Percentiles rank a stretch among this genome's conserved stretches.
phyloP scores from a whole-genome alignment of 495 filamentous ascomycete genomes.

The Aspergillus funiculosus region DNA sequence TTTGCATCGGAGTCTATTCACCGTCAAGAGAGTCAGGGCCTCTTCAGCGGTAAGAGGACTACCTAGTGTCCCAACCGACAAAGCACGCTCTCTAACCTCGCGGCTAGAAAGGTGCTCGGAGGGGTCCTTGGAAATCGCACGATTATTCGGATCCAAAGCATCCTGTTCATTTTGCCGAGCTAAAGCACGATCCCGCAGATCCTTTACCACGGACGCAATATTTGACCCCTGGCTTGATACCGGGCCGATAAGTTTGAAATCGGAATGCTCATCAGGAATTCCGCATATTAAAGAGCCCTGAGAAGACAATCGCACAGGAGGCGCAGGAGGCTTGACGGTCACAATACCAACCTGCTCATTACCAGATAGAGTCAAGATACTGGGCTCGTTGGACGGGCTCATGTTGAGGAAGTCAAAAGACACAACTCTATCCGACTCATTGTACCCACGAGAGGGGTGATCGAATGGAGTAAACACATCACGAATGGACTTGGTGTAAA shows the following conservation, averaged over 20 bases:
- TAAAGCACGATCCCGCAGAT: constrained; percentile 26
- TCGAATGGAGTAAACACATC: constrained; percentile 43
- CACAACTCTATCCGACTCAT: constrained; percentile 62
- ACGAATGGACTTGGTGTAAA: constrained; percentile 46
- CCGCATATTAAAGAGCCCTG: constrained; percentile 38
- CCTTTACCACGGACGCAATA: constrained; percentile 28
- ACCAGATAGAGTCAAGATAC: constrained; percentile 61
- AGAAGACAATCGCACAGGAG: constrained; percentile 44
- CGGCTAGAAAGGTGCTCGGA: constrained; percentile 39
- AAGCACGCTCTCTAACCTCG: constrained; percentile 35
- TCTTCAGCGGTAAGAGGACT: constrained; percentile 32
- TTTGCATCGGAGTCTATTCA: constrained; percentile 50
- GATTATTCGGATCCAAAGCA: constrained; percentile 8
- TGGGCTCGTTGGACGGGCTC: constrained; percentile 55
- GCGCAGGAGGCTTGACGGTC: constrained; percentile 55
- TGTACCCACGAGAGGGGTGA: constrained; percentile 36
- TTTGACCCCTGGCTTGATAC: constrained; percentile 26
- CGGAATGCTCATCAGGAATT: constrained; percentile 20
- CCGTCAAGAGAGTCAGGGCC: constrained; percentile 38
- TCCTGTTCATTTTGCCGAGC: constrained; percentile 15
- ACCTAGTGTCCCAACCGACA: constrained; percentile 26
- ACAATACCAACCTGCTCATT: constrained; percentile 61
- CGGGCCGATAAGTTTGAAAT: constrained; percentile 32
- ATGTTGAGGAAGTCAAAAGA: constrained; percentile 81
- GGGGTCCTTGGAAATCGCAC: constrained; percentile 7